A percentile compares a stretch with the other conserved stretches of the same genome.
Evolutionary conservation across 75 land plant genomes (phyloP).

Genomic region (Isoetes taiwanensis): DNA sequence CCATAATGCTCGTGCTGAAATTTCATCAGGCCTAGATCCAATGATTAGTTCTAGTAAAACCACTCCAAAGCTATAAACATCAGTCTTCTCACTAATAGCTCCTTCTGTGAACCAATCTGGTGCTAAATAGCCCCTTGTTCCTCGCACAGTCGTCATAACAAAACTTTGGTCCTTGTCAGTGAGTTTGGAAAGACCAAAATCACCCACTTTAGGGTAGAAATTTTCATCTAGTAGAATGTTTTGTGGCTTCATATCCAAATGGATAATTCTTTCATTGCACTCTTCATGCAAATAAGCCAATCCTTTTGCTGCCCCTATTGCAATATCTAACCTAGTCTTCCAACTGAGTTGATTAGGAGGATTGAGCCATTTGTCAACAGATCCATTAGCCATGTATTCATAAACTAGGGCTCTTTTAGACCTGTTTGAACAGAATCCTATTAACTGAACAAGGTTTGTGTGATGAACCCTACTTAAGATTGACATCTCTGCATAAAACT

Average conservation of each 20-base stretch:
- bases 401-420: not conserved
- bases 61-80: constrained; percentile 4
- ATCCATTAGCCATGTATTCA: not conserved
- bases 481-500: not conserved
- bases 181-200: constrained; percentile 1
- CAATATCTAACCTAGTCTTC: not conserved
- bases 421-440: not conserved
- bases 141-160: not conserved
- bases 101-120: not conserved
- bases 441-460: not conserved
- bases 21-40: no score
- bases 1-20: no score
- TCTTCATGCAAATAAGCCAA: not conserved
- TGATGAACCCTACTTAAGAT: not conserved
- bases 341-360: not conserved
- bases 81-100: constrained; percentile 5
- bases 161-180: not conserved
- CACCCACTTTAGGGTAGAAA: not conserved
- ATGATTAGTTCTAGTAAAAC: not conserved
- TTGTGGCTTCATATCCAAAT: not conserved
- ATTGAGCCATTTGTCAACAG: not conserved
- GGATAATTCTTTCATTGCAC: not conserved
- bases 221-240: not conserved
- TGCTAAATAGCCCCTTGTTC: not conserved
- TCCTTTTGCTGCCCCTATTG: not conserved